A percentile compares a stretch with the other conserved stretches of the same genome.
phyloP scores from a whole-genome alignment of 257 asterid genomes.

The Plantago elongata region DNA sequence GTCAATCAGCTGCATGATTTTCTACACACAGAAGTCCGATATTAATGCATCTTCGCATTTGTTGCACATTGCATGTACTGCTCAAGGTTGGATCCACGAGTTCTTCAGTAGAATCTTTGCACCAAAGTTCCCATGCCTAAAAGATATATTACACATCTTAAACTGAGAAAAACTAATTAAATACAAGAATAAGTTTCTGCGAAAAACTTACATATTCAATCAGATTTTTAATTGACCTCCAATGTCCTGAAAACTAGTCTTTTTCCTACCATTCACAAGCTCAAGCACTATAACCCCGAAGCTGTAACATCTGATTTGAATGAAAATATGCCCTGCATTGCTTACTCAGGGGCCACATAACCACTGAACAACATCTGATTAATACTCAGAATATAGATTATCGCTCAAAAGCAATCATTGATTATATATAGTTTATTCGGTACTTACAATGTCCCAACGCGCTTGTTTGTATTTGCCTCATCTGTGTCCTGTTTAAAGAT shows the following conservation, averaged over 20 bases:
- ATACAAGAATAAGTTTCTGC: not conserved
- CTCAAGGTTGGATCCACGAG: constrained; percentile 40
- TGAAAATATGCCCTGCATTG: constrained; percentile 57
- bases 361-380: constrained; percentile 30
- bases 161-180: not conserved
- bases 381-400: not conserved
- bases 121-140: constrained; percentile 62
- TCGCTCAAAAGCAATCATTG: not conserved
- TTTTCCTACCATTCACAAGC: constrained; percentile 51
- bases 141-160: not conserved
- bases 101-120: constrained; percentile 26
- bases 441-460: constrained; percentile 55
- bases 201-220: constrained; percentile 45
- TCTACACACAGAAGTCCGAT: constrained; percentile 50
- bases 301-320: constrained; percentile 61
- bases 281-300: constrained; percentile 51
- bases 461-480: constrained; percentile 44
- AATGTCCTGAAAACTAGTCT: constrained; percentile 31
- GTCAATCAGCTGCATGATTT: constrained; percentile 39
- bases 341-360: constrained; percentile 67
- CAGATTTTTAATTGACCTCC: constrained; percentile 44
- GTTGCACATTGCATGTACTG: constrained; percentile 26
- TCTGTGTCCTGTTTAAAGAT: constrained; percentile 34
- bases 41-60: constrained; percentile 37
- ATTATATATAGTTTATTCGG: not conserved